phyloP scores from a whole-genome alignment of 208 protist genomes.

The Trypanosoma brucei region DNA sequence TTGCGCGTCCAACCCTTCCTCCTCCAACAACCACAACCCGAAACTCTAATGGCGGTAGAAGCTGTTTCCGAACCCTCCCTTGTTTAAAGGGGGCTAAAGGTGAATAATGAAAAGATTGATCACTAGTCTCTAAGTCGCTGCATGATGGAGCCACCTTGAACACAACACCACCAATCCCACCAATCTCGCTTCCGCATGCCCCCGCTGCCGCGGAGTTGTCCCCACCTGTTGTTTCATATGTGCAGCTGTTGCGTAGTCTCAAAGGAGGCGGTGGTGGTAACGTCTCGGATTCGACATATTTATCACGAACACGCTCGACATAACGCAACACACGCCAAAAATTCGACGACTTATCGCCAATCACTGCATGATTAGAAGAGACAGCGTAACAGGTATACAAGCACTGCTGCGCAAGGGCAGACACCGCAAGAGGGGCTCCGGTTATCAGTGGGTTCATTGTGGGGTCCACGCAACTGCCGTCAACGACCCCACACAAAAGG shows the following conservation, averaged over 20 bases:
- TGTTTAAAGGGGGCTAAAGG: not conserved
- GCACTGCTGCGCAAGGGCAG: constrained; percentile 54
- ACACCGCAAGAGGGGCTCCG: constrained; percentile 51
- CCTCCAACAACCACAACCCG: constrained; percentile 54
- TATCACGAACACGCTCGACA: constrained; percentile 29
- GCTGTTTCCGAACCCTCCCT: constrained; percentile 7
- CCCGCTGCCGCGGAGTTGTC: not conserved
- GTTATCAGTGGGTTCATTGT: constrained; percentile 34
- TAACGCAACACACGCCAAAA: constrained; percentile 42
- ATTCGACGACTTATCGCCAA: constrained; percentile 44
- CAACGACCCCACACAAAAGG: constrained; percentile 44
- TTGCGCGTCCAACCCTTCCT: constrained; percentile 45
- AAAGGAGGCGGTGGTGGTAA: constrained; percentile 1
- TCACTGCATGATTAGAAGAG: constrained; percentile 39
- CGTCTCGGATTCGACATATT: constrained; percentile 10
- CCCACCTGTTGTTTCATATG: not conserved
- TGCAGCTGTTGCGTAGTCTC: not conserved
- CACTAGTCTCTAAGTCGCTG: not conserved
- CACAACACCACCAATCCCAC: not conserved
- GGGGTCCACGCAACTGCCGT: constrained; percentile 47
- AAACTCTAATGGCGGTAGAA: constrained; percentile 46
- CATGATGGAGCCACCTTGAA: not conserved
- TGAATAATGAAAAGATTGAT: not conserved
- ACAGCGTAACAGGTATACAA: constrained; percentile 49
- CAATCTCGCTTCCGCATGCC: too few species aligned